A percentile compares a stretch with the other conserved stretches of the same genome.
phyloP scores from a whole-genome alignment of 257 asterid genomes.

The Ilex asprella region DNA sequence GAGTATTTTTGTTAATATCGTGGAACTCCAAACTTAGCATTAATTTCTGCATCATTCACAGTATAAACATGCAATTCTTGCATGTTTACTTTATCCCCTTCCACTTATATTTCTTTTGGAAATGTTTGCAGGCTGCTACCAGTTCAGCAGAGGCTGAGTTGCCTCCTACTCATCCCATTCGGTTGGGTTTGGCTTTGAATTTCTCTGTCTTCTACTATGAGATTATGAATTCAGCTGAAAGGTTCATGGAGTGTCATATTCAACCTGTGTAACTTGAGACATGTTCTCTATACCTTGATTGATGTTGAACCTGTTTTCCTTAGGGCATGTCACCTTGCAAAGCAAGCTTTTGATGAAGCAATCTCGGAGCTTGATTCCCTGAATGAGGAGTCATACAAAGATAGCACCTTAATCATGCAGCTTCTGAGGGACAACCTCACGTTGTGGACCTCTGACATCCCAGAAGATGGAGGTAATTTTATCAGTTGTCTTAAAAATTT shows the following conservation, averaged over 20 bases:
- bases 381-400: constrained; percentile 88
- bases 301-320: constrained; percentile 9
- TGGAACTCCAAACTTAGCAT: no score
- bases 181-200: constrained; percentile 88
- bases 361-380: constrained; percentile 79
- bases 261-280: neutral
- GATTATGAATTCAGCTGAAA: constrained; percentile 80
- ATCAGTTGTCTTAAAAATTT: neutral
- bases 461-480: constrained; percentile 69
- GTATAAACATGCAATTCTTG: no score
- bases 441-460: constrained; percentile 39
- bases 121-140: constrained; percentile 56
- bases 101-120: no score
- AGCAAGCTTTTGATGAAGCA: constrained; percentile 97
- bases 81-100: no score
- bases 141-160: constrained; percentile 68
- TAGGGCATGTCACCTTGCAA: constrained; percentile 94
- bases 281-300: constrained; percentile 10
- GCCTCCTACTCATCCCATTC: constrained; percentile 89
- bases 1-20: no score
- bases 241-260: constrained; percentile 35
- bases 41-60: no score
- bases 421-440: no score
- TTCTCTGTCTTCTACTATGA: constrained; percentile 91
- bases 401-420: constrained; percentile 5